Evolutionary conservation across 768 basidiomycete genomes (phyloP).

Genomic region (Astraeus odoratus): DNA sequence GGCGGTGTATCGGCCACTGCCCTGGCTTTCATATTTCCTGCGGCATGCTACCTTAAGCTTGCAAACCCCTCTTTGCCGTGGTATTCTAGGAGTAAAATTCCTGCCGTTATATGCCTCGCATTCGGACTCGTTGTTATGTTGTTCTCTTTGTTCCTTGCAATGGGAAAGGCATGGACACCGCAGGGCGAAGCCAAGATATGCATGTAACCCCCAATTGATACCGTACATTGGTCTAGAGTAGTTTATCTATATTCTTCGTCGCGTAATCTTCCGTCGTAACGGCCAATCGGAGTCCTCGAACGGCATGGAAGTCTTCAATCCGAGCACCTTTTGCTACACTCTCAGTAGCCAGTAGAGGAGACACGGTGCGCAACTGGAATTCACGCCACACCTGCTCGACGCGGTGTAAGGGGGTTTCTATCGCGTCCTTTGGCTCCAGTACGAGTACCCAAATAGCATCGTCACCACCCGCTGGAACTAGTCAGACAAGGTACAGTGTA

Average conservation of each 20-base stretch:
- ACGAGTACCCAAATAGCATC: slow-evolving; percentile 95
- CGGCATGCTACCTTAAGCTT: slow-evolving; percentile 80
- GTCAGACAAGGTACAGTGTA: slow-evolving; percentile 3
- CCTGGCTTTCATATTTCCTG: slow-evolving; percentile 89
- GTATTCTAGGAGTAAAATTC: slow-evolving; percentile 66
- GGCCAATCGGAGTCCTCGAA: slow-evolving; percentile 47
- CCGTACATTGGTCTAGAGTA: slow-evolving; percentile 16
- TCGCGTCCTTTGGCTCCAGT: slow-evolving; percentile 47
- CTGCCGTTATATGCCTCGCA: slow-evolving; percentile 60
- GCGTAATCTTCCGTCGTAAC: slow-evolving; percentile 16
- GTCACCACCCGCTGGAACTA: slow-evolving; percentile 79
- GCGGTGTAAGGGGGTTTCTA: slow-evolving; percentile 47
- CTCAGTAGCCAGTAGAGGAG: slow-evolving; percentile 66
- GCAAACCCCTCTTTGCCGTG: slow-evolving; percentile 49
- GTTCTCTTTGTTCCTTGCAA: slow-evolving; percentile 69
- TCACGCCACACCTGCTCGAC: slow-evolving; percentile 64
- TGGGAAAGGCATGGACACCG: slow-evolving; percentile 71
- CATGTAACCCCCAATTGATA: slow-evolving; percentile 29
- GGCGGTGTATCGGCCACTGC: slow-evolving; percentile 94
- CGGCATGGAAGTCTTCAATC: slow-evolving; percentile 50
- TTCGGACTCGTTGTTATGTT: slow-evolving; percentile 77
- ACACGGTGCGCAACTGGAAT: slow-evolving; percentile 57
- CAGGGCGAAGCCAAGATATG: slow-evolving; percentile 71
- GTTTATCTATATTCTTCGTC: not conserved
- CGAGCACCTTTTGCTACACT: slow-evolving; percentile 61